Base-by-base conservation (phyloP, 164 flowering plant species). In the Umbilicus rupestris region DNA sequence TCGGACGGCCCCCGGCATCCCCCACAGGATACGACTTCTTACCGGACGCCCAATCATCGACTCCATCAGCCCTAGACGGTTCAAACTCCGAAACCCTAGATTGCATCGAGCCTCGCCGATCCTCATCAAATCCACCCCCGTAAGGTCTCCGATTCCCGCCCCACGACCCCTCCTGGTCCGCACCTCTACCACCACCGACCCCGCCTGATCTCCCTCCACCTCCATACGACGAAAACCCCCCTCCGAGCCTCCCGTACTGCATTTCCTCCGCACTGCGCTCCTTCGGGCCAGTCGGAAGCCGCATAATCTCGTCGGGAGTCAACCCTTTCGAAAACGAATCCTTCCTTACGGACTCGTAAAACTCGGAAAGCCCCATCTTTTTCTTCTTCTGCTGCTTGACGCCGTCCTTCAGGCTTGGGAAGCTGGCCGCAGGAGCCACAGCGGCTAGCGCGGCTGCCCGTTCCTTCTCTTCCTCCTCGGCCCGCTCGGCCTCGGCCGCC, bases 61-160 rank as follows among this genome's bases (percentile, higher is more conserved):
- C 96, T 78, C 83, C 97, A 64, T 89, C 94, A 10, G 95, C 98
- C 68, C 96, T 81, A 42, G 93, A 90, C 50, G 78, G 92, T 73
- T 87, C 89, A 10, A 68, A 79, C 49, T 87, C 97, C 33, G 88
- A 79, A 78, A 31, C 85, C 82, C 94, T 85, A 76, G 87, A 55
- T 16, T 78, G 70, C 3, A 74, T 71, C 39, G 76, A 80, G 60
- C 87, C 80, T 58, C 87, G 69, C 7, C 87, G 76, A 42, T 83
- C 93, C 1, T 88, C 95, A 19, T 84, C 90, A 62, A 85, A 88
- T n/a, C 93, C 86, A 5, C 89, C 89, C 7, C 92, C 92, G 47
- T 79, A 76, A 11, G 78, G 73, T 68, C 87, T 80, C 66, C 86
- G 72, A 33, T 73, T 79, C 49, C 81, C 80, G 17, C 83, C 79